Evolutionary conservation across 2,329 filamentous ascomycete species (phyloP), one percentile per base, ranked within the genome.

Genomic region (Cytospora piceae): DNA sequence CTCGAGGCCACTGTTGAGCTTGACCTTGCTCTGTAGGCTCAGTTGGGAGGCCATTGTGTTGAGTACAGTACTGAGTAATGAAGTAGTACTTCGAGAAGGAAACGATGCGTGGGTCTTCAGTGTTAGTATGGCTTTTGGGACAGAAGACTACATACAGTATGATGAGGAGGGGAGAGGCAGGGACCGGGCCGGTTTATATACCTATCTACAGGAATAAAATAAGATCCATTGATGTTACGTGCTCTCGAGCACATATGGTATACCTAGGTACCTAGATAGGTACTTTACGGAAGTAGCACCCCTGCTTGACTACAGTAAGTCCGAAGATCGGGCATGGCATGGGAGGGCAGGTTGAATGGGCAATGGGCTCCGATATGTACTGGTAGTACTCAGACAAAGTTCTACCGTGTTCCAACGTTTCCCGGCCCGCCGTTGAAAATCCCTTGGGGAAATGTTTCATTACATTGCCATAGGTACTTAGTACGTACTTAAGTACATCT

Each of bases 1-100:
- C 61, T 82, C 79, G 67, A 83, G 78, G 70, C 84, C 84, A 72
- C 81, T 86, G 71, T 81, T 82, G 64, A 87, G 79, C 77, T 84
- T 86, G 71, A 81, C 70, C 20, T 78, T 80, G 8, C 82, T 84
- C 55, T 79, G 73, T 65, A 85, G 74, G 14, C 70, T 80, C 65
- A 85, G 77, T 37, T 62, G 37, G 37, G 80, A 71, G 3, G 82
- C 74, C 83, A 86, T 86, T 2, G 34, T 42, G 11, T 22, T 32
- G 27, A 5, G 2, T 14, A 20, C 14, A 49, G 37, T 4, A 12
- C 6, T 5, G 17, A 15, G 22, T 29, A 9, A 3, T 2, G 2
- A 20, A 52, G 22, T 39, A n/a, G 24, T 20, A n/a, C 12, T 27
- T 17, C 15, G 17, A 9, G 31, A 11, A 11, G 15, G 8, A 22